Conservation (phyloP, 306 rosid genomes). For the Cicer bijugum region DNA sequence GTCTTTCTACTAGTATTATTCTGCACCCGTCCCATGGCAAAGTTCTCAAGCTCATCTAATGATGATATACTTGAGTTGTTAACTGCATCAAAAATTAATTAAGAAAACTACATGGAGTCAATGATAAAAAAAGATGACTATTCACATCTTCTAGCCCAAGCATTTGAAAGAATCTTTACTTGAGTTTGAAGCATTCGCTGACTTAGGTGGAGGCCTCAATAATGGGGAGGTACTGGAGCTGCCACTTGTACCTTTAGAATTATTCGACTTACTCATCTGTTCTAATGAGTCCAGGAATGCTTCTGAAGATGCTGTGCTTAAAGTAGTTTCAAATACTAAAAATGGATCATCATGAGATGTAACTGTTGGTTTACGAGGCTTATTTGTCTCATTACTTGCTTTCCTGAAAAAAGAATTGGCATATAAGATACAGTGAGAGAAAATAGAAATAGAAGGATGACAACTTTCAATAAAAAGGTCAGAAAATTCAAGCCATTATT, state of each 20-base stretch:
- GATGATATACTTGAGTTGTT: conserved; percentile 55
- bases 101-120: conserved; percentile 26
- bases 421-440: conserved; percentile 27
- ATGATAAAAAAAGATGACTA: conserved; percentile 2
- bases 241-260: conserved; percentile 50
- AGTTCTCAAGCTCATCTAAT: conserved; percentile 83
- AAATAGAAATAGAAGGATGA: conserved; percentile 24
- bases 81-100: conserved; percentile 51
- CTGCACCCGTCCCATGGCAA: conserved; percentile 63
- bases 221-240: conserved; percentile 50
- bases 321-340: conserved; percentile 62
- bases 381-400: conserved; percentile 35
- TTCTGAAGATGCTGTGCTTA: conserved; percentile 54
- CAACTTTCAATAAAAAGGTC: background rate
- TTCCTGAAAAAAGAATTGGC: conserved; percentile 33
- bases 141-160: conserved; percentile 37
- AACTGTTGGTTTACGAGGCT: conserved; percentile 43
- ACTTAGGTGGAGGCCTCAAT: conserved; percentile 71
- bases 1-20: conserved; percentile 51
- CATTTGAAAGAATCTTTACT: conserved; percentile 57
- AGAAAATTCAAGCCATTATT: conserved; percentile 1
- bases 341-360: conserved; percentile 69
- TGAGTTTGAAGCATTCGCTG: conserved; percentile 52
- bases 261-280: conserved; percentile 53
- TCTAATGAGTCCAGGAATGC: conserved; percentile 59